phyloP scores from a whole-genome alignment of 2,329 filamentous ascomycete genomes.

The Diaporthe ampelina region DNA sequence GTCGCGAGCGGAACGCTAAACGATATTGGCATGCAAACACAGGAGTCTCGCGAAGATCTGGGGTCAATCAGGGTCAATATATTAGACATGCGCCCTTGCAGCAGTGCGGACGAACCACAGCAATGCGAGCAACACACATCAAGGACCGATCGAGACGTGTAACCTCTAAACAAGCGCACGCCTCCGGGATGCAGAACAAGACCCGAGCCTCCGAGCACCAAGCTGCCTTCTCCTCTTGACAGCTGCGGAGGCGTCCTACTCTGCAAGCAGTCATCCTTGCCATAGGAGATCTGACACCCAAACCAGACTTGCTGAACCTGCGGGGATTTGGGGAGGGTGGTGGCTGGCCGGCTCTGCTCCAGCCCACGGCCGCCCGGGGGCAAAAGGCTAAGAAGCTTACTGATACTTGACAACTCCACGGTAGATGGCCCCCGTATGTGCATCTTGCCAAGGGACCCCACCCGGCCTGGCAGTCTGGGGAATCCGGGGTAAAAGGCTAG shows the following conservation, averaged over 20 bases:
- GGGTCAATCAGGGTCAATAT: not conserved
- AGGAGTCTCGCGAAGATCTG: not conserved
- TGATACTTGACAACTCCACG: slow-evolving; percentile 16
- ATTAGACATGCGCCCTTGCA: slow-evolving; percentile 13
- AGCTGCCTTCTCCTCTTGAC: not conserved
- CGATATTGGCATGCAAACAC: not conserved
- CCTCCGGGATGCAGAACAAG: slow-evolving; percentile 9
- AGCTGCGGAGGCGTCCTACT: slow-evolving; percentile 10
- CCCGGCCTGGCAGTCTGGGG: not conserved
- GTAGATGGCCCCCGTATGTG: slow-evolving; percentile 11
- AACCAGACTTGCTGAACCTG: not conserved
- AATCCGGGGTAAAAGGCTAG: slow-evolving; percentile 18
- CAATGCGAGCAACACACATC: slow-evolving; percentile 23
- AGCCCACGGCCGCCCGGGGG: slow-evolving; percentile 1
- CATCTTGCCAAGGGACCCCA: slow-evolving; percentile 14
- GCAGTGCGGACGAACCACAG: slow-evolving; percentile 5
- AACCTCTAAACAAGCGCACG: not conserved
- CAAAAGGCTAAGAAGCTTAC: slow-evolving; percentile 8
- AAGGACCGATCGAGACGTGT: slow-evolving; percentile 2
- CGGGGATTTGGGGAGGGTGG: not conserved
- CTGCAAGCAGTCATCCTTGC: slow-evolving; percentile 14
- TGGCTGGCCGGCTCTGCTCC: not conserved
- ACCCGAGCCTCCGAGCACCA: not conserved
- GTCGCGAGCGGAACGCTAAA: not conserved
- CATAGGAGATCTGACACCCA: not conserved